phyloP scores from a whole-genome alignment of 2,329 filamentous ascomycete genomes.

The Didymella segeticola region DNA sequence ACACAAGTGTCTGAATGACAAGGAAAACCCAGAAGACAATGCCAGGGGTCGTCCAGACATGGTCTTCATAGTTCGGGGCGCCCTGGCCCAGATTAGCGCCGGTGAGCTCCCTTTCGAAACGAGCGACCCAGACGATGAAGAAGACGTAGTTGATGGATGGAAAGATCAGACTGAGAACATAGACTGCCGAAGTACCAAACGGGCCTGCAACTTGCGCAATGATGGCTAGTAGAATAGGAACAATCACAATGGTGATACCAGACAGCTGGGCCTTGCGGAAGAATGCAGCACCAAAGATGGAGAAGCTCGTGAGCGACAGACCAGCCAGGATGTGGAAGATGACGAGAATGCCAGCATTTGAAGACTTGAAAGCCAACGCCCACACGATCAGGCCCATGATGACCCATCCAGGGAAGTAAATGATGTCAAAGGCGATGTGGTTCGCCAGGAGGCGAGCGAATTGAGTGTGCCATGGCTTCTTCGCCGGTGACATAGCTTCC shows the following conservation, averaged over 20 bases:
- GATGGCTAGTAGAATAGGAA: constrained; percentile 77
- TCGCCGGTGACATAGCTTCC: constrained; percentile 88
- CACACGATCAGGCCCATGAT: constrained; percentile 75
- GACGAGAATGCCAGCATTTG: constrained; percentile 54
- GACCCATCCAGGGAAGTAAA: constrained; percentile 85
- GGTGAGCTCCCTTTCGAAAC: constrained; percentile 70
- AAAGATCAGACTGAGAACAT: constrained; percentile 77
- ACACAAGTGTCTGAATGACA: constrained; percentile 77
- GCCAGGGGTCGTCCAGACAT: constrained; percentile 70
- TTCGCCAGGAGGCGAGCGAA: constrained; percentile 78
- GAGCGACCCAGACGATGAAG: constrained; percentile 78
- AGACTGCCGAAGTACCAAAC: constrained; percentile 68
- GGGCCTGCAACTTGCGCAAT: constrained; percentile 76
- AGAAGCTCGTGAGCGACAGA: constrained; percentile 77
- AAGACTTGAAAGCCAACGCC: constrained; percentile 58
- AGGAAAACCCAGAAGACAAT: constrained; percentile 80
- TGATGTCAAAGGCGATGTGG: constrained; percentile 78
- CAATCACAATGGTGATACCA: constrained; percentile 78
- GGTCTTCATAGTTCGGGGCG: constrained; percentile 59
- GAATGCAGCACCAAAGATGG: constrained; percentile 80
- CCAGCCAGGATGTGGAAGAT: constrained; percentile 77
- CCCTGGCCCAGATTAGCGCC: constrained; percentile 67
- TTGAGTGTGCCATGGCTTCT: constrained; percentile 76
- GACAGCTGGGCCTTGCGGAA: constrained; percentile 89
- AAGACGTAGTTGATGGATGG: constrained; percentile 88